phyloP scores from a whole-genome alignment of 2,329 filamentous ascomycete species.

The Botryotinia convoluta region DNA sequence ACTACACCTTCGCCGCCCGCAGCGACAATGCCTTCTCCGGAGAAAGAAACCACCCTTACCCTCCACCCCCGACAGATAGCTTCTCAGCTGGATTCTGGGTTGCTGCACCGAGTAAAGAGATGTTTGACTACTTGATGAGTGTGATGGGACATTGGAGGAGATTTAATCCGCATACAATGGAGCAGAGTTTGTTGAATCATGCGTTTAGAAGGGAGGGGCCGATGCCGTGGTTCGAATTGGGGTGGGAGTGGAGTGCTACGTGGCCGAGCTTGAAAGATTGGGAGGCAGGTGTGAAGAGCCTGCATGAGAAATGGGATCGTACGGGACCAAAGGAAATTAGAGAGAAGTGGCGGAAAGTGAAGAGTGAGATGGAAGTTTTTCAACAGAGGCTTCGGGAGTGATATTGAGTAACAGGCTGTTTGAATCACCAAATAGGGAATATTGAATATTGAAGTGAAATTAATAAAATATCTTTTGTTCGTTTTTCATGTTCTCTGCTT shows the following conservation, averaged over 20 bases:
- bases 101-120: constrained; percentile 40
- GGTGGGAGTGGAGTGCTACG: constrained; percentile 43
- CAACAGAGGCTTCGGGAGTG: neutral
- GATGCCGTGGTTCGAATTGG: constrained; percentile 44
- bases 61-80: constrained; percentile 37
- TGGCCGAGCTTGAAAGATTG: constrained; percentile 40
- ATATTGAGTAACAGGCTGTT: neutral
- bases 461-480: neutral
- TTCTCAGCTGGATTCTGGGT: constrained; percentile 34
- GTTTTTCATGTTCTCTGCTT: neutral
- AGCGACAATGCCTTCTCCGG: constrained; percentile 40
- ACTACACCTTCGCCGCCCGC: constrained; percentile 39
- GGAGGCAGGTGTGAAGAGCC: constrained; percentile 37
- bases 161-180: constrained; percentile 42
- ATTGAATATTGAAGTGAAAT: neutral
- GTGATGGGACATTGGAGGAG: constrained; percentile 40
- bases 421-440: neutral
- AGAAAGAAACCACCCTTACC: constrained; percentile 39
- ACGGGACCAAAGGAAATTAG: constrained; percentile 30
- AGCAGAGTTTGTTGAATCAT: constrained; percentile 46
- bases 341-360: constrained; percentile 16
- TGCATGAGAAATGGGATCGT: constrained; percentile 43
- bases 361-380: constrained; percentile 12
- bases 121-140: constrained; percentile 42
- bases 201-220: constrained; percentile 42